phyloP scores from a whole-genome alignment of 345 rosid genomes.

The Eucalyptus brandiana region DNA sequence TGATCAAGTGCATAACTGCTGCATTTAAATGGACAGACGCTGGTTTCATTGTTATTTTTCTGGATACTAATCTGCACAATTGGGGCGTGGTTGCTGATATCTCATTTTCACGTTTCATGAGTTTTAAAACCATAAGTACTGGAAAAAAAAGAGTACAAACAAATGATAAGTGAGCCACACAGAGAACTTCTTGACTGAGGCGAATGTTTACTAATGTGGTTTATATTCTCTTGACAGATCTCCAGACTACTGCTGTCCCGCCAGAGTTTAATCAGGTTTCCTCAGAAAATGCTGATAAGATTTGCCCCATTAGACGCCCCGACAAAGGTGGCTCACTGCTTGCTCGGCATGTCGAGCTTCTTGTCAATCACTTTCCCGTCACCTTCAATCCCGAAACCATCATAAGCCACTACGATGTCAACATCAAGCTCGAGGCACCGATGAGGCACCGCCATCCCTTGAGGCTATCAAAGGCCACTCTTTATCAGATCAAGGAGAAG shows the following conservation, averaged over 20 bases:
- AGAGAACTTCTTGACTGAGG: background rate
- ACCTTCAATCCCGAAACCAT: conserved; percentile 29
- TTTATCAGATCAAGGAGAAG: conserved; percentile 44
- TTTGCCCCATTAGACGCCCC: conserved; percentile 40
- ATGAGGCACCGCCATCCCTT: conserved; percentile 6
- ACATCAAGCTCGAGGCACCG: conserved; percentile 27
- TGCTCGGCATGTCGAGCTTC: conserved; percentile 19
- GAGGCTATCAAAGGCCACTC: conserved; percentile 27
- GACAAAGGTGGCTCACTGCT: conserved; percentile 50
- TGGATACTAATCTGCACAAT: background rate
- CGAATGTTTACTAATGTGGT: background rate
- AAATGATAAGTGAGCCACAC: background rate
- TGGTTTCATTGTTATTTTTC: background rate
- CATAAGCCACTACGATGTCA: conserved; percentile 58
- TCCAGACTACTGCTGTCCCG: background rate
- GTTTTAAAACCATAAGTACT: background rate
- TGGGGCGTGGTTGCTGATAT: background rate
- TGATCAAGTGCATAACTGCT: background rate
- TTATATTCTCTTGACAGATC: background rate
- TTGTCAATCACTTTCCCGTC: conserved; percentile 56
- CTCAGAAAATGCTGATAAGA: background rate
- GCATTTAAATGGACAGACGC: background rate
- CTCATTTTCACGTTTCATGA: background rate
- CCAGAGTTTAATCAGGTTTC: background rate
- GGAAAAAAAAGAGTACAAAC: background rate